Evolutionary conservation across 305 asterid species (phyloP), one percentile per base, ranked within the genome.

Genomic region (Solanum hybrid): DNA sequence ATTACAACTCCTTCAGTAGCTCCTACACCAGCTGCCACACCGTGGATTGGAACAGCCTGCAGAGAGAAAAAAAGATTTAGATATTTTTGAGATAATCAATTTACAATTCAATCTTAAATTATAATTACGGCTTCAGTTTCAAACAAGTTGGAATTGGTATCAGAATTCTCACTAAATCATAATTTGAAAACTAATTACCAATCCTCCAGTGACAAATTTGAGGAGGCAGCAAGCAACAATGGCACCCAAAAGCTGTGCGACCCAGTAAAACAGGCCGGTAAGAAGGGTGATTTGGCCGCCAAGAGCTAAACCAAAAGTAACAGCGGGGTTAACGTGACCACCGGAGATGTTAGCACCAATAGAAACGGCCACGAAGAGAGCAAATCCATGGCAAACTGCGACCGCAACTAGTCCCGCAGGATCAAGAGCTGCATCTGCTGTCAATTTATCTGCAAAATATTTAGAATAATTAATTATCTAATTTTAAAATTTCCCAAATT

Each of bases 241-340:
- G 92, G 98, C 88, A 73, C 98, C 98, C 91, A 95, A 88, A 76
- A 96, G 95, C 36, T 96, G 98, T 80, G 98, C 98, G 86, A 94
- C 90, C 96, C 98, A 95, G 93, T 96, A 96, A 91, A 96, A 92
- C 78, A 96, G 27, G 4, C 98, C 96, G 82, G 98, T 96, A 82
- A 96, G 94, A 86, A 96, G 85, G 73, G 98, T 95, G 91, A 96
- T 96, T 89, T 96, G 98, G 10, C 98, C 98, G 1, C 98, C 98
- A 1, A 95, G 91, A 36, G 98, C 98, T 89, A 96, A 91, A 6
- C 98, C 98, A 38, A 96, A 96, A 90, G 98, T 96, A 89, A 96
- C 97, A n/a, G 98, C 98, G 10, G 98, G 98, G 92, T 96, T 96
- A 75, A 96, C 97, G 85, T 96, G 98, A 85, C 98, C 98, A 56